Base-by-base conservation (phyloP, 495 filamentous ascomycete species). In the Talaromyces stipitatus region DNA sequence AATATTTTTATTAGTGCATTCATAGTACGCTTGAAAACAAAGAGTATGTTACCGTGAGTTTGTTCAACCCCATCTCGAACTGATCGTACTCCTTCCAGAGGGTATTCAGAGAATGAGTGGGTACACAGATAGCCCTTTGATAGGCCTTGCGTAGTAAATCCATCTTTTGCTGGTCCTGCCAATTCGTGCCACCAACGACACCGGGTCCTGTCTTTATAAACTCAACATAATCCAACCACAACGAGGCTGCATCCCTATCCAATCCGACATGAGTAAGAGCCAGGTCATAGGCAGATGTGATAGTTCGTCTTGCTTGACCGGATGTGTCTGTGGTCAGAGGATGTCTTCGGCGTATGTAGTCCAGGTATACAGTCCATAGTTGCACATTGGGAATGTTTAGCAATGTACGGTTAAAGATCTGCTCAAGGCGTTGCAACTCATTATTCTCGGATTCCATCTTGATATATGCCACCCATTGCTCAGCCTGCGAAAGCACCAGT, bases 121-220 rank as follows among this genome's bases (percentile, higher is more conserved):
- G 94, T 53, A 96, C 82, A 60, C 80, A 85, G 38, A 95, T 86
- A 12, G 94, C 92, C 28, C 84, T 85, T 62, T 96, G 92, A 66
- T 96, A 97, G 3, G 89, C 87, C 64, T 92, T 95, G 22, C 94
- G 84, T 20, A 98, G 73, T 58, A 85, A 69, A 61, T 98, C 94
- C 90, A 95, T 95, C 78, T 98, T 98, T 64, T 97, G 94, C 68
- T 90, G 86, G 64, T 97, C 94, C 66, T 97, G 90, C 94, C 94
- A 98, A 16, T 82, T 84, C 54, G 79, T 84, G 33, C 94, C 95
- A 29, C 92, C 92, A 43, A 91, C 76, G 38, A 78, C 82, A 10
- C 95, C 95, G 8, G 95, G 94, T 0, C 86, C 88, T 50, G 81
- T 85, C 61, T 89, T 89, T 64, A 97, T 79, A 62, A 98, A 97